These are phyloP conservation scores for Pseudocercospora eumusae DNA, from an alignment of 2,329 filamentous ascomycete genomes.

Conservation along the genomic window DNA sequence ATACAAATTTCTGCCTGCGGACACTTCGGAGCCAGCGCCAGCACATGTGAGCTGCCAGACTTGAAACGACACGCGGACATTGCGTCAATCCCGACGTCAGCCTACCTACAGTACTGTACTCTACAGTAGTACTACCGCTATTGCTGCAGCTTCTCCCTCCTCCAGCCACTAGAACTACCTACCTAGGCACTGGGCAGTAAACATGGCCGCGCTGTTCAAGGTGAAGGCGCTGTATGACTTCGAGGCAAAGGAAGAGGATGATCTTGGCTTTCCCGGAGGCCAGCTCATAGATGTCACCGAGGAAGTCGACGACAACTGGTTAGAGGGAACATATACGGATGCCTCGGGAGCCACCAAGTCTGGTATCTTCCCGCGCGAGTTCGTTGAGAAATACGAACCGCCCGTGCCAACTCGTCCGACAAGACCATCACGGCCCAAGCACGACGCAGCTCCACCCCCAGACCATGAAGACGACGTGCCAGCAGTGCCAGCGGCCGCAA, in stretches of 20 bases:
- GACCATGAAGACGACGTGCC: slow-evolving; percentile 33
- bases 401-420: slow-evolving; percentile 82
- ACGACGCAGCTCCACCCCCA: slow-evolving; percentile 48
- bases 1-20: not conserved
- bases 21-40: not conserved
- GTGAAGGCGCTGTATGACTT: slow-evolving; percentile 98
- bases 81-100: not conserved
- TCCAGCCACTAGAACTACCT: too few relatives aligned
- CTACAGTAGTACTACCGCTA: too few relatives aligned
- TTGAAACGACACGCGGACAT: slow-evolving; percentile 9
- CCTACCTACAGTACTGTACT: too few relatives aligned
- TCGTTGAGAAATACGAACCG: slow-evolving; percentile 94
- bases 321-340: slow-evolving; percentile 82
- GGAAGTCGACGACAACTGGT: slow-evolving; percentile 92
- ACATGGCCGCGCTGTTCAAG: slow-evolving; percentile 68
- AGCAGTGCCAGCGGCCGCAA: slow-evolving; percentile 39
- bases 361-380: slow-evolving; percentile 93
- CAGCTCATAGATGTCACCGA: slow-evolving; percentile 94
- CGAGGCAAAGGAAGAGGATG: slow-evolving; percentile 87
- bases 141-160: slow-evolving; percentile 14
- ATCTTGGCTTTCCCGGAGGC: slow-evolving; percentile 80
- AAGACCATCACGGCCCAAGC: slow-evolving; percentile 68
- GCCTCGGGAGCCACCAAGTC: slow-evolving; percentile 71
- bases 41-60: not conserved
- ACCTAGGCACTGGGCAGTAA: too few relatives aligned